phyloP scores from a whole-genome alignment of 1,284 basidiomycete species.

The Cryptococcus neoformans region DNA sequence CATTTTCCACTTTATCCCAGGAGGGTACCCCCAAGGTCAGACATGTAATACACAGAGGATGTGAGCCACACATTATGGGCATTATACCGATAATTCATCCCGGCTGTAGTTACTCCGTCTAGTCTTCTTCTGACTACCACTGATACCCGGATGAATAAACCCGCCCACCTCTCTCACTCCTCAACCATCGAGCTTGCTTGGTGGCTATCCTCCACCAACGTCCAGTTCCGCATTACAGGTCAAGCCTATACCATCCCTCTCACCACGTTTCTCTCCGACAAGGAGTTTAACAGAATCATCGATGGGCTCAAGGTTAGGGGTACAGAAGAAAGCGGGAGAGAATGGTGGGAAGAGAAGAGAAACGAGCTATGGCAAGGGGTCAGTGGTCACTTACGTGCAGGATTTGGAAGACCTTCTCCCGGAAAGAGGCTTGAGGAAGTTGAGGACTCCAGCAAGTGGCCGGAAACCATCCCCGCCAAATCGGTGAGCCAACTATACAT shows the following conservation, averaged over 20 bases:
- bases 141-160: conserved; percentile 46
- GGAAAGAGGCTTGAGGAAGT: conserved; percentile 33
- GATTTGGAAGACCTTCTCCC: conserved; percentile 42
- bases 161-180: conserved; percentile 30
- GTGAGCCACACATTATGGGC: conserved; percentile 18
- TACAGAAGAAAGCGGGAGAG: conserved; percentile 17
- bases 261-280: not conserved
- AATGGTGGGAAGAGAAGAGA: conserved; percentile 42
- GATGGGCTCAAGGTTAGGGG: conserved; percentile 11
- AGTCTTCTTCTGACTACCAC: conserved; percentile 42
- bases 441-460: conserved; percentile 32
- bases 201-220: conserved; percentile 36
- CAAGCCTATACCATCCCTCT: conserved; percentile 31
- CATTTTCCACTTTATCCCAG: conserved; percentile 30
- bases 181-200: conserved; percentile 39
- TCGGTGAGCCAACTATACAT: conserved; percentile 20
- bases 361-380: conserved; percentile 32
- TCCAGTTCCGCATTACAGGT: conserved; percentile 45
- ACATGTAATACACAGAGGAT: conserved; percentile 41
- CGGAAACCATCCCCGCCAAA: conserved; percentile 23
- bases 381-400: conserved; percentile 42
- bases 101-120: conserved; percentile 23
- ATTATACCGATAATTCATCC: not conserved
- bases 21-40: conserved; percentile 38
- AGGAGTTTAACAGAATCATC: conserved; percentile 1